phyloP scores from a whole-genome alignment of 192 early-diverging fungal genomes.

The Linnemannia exigua region DNA sequence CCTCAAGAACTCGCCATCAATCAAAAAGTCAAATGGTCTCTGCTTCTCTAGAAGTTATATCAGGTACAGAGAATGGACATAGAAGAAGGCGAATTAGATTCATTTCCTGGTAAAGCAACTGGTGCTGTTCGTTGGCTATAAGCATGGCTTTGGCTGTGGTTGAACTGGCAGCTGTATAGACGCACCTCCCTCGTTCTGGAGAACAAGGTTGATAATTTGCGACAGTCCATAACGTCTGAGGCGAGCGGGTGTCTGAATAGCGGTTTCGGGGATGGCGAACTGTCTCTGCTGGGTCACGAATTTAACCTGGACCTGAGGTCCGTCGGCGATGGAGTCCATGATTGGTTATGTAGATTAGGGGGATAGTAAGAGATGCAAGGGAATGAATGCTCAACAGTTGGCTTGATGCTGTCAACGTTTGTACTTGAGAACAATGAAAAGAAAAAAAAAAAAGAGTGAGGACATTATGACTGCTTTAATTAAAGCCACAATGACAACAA shows the following conservation, averaged over 20 bases:
- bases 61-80: not conserved
- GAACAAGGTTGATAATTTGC: constrained; percentile 95
- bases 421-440: not conserved
- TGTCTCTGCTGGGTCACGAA: constrained; percentile 82
- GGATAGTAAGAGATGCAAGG: not conserved
- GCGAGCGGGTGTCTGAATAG: constrained; percentile 89
- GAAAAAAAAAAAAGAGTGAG: constrained; percentile 44
- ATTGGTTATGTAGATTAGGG: constrained; percentile 7
- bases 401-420: not conserved
- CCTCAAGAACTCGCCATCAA: constrained; percentile 92
- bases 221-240: constrained; percentile 92
- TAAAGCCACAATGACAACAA: constrained; percentile 12
- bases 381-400: not conserved
- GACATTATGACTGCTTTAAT: not conserved
- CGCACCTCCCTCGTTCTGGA: constrained; percentile 64
- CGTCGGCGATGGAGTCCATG: constrained; percentile 56
- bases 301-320: constrained; percentile 85
- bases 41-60: constrained; percentile 68
- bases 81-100: too few relatives aligned
- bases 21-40: constrained; percentile 93
- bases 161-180: not conserved
- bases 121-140: not conserved
- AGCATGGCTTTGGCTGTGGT: not conserved
- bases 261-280: constrained; percentile 84
- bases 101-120: not conserved